Base-by-base conservation (phyloP, 2,329 filamentous ascomycete species). In the Mariannaea elegans region DNA sequence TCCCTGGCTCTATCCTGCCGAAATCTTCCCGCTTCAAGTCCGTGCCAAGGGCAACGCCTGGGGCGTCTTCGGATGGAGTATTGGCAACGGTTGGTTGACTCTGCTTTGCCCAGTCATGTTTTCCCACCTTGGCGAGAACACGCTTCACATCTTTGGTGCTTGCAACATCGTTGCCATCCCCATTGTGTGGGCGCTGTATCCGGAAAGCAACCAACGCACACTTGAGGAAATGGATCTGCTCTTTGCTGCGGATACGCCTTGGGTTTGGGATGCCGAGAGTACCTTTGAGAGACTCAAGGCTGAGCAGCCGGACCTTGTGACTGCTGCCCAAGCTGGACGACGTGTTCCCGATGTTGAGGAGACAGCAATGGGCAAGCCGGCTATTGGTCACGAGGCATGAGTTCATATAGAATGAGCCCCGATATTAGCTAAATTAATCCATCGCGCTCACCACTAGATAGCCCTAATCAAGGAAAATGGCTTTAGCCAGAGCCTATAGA, bases 151-250 rank as follows among this genome's bases (percentile, higher is more conserved):
- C 49, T 93, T 93, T 66, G 90, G 84, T 1, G 87, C 83, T 4
- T 85, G 83, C 70, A 93, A 92, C 69, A 75, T 87, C 8, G 73
- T 90, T 27, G 82, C 84, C 1, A 88, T 93, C 4, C 84, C 88
- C 0, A 85, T 91, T 75, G 87, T 92, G 0, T 93, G 88, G 87
- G 87, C 88, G 0, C 69, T 93, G 0, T 93, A 92, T 57, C 90
- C 90, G 0, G 90, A 93, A 71, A 90, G 87, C 3, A 91, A 89
- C 69, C 87, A 91, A 72, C 83, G 90, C 0, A 92, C 89, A 0
- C 78, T 93, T 0, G 90, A 93, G 69, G 90, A 92, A 69, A 92
- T 93, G 80, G 87, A 93, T 61, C 75, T 92, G 0, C 75, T 93
- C 0, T 93, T 93, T 65, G 87, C 89, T 0, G 83, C 87, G 1